Evolutionary conservation across 2,329 filamentous ascomycete species (phyloP).

Genomic region (Nemania abortiva): DNA sequence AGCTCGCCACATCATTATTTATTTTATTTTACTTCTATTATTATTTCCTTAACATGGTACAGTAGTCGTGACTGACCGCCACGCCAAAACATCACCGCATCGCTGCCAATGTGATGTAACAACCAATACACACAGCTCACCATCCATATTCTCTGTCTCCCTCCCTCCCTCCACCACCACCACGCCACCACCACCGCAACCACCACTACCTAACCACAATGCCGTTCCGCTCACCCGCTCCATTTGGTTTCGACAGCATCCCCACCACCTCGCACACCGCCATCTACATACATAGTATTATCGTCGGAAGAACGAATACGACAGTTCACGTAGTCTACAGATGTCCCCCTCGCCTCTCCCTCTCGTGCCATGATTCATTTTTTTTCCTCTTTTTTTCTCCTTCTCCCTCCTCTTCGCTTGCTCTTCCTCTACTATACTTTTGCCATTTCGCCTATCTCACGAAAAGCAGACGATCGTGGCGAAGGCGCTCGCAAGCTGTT

Average conservation of each 20-base stretch:
- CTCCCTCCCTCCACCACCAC: slow-evolving; percentile 18
- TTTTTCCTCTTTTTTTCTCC: neutral
- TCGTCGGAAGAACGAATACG: slow-evolving; percentile 26
- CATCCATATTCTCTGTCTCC: slow-evolving; percentile 16
- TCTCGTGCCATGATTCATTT: neutral
- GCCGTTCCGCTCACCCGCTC: slow-evolving; percentile 29
- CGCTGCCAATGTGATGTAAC: slow-evolving; percentile 37
- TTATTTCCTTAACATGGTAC: neutral
- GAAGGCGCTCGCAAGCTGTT: slow-evolving; percentile 14
- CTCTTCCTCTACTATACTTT: neutral
- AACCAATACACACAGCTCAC: slow-evolving; percentile 18
- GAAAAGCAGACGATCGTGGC: slow-evolving; percentile 20
- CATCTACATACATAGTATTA: too few relatives aligned
- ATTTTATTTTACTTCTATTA: slow-evolving; percentile 2
- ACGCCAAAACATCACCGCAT: slow-evolving; percentile 33
- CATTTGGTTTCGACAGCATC: slow-evolving; percentile 34
- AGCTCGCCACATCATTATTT: slow-evolving; percentile 5
- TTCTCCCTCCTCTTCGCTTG: neutral
- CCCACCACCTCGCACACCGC: slow-evolving; percentile 41
- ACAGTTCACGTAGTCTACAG: slow-evolving; percentile 28
- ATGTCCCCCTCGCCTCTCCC: slow-evolving; percentile 5
- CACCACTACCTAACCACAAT: slow-evolving; percentile 19
- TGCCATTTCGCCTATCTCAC: slow-evolving; percentile 8
- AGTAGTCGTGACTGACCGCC: slow-evolving; percentile 34
- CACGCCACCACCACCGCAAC: slow-evolving; percentile 2